A percentile compares a stretch with the other conserved stretches of the same genome.
These are phyloP conservation scores for Gardenia jasminoides DNA, from an alignment of 257 asterid genomes.

Conservation along the genomic window DNA sequence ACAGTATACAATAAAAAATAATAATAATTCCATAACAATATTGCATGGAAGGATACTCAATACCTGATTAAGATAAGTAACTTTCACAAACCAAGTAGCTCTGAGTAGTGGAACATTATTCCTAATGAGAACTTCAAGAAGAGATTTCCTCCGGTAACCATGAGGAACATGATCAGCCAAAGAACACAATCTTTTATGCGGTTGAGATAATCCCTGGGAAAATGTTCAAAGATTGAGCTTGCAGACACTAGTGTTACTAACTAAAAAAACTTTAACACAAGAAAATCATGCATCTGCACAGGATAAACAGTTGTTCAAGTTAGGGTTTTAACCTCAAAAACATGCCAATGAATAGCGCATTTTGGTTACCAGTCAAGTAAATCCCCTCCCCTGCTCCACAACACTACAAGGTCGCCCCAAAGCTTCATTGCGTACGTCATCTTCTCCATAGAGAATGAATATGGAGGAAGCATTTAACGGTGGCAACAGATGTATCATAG, in stretches of 20 bases:
- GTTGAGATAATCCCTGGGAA: slow-evolving; percentile 87
- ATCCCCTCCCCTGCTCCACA: background rate
- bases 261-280: background rate
- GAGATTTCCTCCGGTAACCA: slow-evolving; percentile 78
- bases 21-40: background rate
- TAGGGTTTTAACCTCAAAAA: background rate
- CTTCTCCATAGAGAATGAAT: background rate
- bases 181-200: slow-evolving; percentile 78
- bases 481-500: background rate
- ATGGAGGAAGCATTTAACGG: background rate
- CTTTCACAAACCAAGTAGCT: slow-evolving; percentile 98
- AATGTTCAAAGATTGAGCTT: slow-evolving; percentile 12
- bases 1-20: slow-evolving; percentile 8
- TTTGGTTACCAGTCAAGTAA: background rate
- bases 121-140: slow-evolving; percentile 80
- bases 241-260: background rate
- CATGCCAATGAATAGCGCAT: background rate
- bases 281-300: background rate
- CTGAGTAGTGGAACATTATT: slow-evolving; percentile 87
- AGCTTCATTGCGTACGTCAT: background rate
- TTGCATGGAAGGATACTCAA: background rate
- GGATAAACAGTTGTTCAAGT: background rate
- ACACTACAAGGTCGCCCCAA: background rate
- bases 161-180: slow-evolving; percentile 98
- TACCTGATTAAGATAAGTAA: slow-evolving; percentile 98